Evolutionary conservation across 1,284 basidiomycete species (phyloP).

Genomic region (Sporisorium graminicola): DNA sequence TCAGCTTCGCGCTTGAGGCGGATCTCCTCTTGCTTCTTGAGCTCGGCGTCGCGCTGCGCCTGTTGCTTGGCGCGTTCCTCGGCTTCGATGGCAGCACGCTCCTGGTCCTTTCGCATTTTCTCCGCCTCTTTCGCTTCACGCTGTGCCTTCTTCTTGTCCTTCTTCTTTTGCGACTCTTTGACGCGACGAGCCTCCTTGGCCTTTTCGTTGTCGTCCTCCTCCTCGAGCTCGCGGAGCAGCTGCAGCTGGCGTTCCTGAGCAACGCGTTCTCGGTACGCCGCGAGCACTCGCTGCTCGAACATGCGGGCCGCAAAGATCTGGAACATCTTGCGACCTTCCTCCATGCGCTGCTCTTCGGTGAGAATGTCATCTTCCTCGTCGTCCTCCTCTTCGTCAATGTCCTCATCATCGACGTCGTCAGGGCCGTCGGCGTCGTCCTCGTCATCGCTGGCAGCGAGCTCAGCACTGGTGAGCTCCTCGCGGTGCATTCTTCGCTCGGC

Average conservation of each 20-base stretch:
- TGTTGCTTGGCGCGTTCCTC: conserved; percentile 77
- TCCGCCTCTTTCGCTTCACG: conserved; percentile 86
- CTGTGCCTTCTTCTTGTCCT: conserved; percentile 91
- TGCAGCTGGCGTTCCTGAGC: conserved; percentile 89
- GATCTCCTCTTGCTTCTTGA: conserved; percentile 78
- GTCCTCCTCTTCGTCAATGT: conserved; percentile 72
- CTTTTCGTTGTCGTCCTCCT: conserved; percentile 83
- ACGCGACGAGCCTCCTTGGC: conserved; percentile 93
- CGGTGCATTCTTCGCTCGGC: conserved; percentile 92
- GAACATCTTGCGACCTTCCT: conserved; percentile 99
- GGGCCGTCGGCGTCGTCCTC: conserved; percentile 45
- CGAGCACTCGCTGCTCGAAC: conserved; percentile 97
- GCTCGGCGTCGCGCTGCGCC: conserved; percentile 74
- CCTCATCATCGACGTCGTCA: conserved; percentile 71
- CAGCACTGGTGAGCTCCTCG: conserved; percentile 77
- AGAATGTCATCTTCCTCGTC: conserved; percentile 72
- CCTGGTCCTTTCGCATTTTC: conserved; percentile 83
- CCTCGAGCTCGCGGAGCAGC: conserved; percentile 87
- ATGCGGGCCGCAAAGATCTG: conserved; percentile 99
- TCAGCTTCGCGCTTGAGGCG: conserved; percentile 73
- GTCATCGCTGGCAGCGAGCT: conserved; percentile 72
- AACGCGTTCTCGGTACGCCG: conserved; percentile 88
- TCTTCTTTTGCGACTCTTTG: conserved; percentile 97
- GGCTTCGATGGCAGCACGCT: conserved; percentile 68
- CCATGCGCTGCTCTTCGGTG: conserved; percentile 85